Base-by-base conservation (phyloP, 2,329 filamentous ascomycete genomes). In the Fusarium sp. region DNA sequence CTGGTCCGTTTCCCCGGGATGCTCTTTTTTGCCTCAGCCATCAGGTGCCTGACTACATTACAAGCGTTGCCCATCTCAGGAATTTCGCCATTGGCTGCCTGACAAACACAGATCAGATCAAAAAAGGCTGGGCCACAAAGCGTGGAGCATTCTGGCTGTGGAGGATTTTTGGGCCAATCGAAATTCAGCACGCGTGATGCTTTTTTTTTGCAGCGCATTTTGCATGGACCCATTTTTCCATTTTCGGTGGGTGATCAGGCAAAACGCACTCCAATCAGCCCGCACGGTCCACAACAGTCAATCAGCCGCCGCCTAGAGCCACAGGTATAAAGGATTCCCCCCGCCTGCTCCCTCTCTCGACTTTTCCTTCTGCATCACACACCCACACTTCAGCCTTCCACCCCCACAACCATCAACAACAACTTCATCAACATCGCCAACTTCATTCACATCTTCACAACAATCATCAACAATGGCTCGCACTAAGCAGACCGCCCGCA, bases 401-500 rank as follows among this genome's bases (percentile, higher is more conserved):
- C 73, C 66, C 73, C 72, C 74, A 77, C 71, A 72, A 62, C 54
- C 63, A 72, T 68, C 73, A 64, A 54, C 18, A 43, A 56, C 64
- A 68, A 58, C 32, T 38, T 38, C 32, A 18, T 38, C 70, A 38
- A 59, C 66, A 65, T 50, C 75, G 77, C 73, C 76, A 78, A 71
- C 73, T 70, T 43, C 75, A 75, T 68, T 77, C 73, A 69, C 69
- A 71, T 68, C 77, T 79, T 76, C 79, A 75, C 77, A 76, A 80
- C 45, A 61, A 63, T 77, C 79, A 77, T 66, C 78, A 77, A 81
- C 79, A 84, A 90, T 90, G 88, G 88, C 88, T 77, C 88, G 88
- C 79, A 90, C 88, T 72, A 90, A 90, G 87, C 88, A 90, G 81
- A 90, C 87, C 78, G 89, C 89, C 78, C 88, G 89, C 81, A 91